Base-by-base conservation (phyloP, 2,329 filamentous ascomycete genomes). In the Colletotrichum nymphaeae region DNA sequence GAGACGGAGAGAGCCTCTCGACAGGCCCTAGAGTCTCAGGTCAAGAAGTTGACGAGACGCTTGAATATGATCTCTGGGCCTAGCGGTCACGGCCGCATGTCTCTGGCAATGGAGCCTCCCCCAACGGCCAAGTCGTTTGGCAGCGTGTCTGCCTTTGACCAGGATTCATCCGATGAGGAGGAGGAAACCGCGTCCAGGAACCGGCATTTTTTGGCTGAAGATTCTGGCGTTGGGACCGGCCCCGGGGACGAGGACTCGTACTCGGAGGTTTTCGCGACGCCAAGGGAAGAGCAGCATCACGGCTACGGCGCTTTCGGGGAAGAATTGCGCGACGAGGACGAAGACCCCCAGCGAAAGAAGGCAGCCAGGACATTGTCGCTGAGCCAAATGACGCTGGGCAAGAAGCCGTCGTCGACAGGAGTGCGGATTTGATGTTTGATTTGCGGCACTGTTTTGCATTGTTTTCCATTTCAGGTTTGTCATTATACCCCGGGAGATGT, bases 281-380 rank as follows among this genome's bases (percentile, higher is more conserved):
- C 89, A 1, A 79, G 80, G 11, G 88, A 90, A 77, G 87, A 88
- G 66, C 77, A 79, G 8, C 69, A 76, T 5, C 76, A 79, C 5
- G 74, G 78, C 16, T 80, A 81, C 35, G 83, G 75, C 28, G 83
- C 81, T 5, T 86, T 85, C 59, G 86, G 81, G 66, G 86, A 84
- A 79, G 84, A 84, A 77, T 80, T 84, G 74, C 80, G 73, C 52
- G 81, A 77, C 28, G 83, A 83, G 30, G 83, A 83, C 24, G 82
- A 83, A 63, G 80, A 82, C 11, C 77, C 81, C 24, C 81, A 80
- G 58, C 81, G 82, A 63, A 88, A 88, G 74, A 89, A 84, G 78
- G 90, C 91, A 1, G 90, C 89, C 26, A 88, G 89, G 75, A 92
- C 90, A 56, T 86, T 94, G 78, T 93, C 89, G 32, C 84, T 93